Evolutionary conservation across 2,329 filamentous ascomycete species (phyloP).

Genomic region (Aureobasidium sp.): DNA sequence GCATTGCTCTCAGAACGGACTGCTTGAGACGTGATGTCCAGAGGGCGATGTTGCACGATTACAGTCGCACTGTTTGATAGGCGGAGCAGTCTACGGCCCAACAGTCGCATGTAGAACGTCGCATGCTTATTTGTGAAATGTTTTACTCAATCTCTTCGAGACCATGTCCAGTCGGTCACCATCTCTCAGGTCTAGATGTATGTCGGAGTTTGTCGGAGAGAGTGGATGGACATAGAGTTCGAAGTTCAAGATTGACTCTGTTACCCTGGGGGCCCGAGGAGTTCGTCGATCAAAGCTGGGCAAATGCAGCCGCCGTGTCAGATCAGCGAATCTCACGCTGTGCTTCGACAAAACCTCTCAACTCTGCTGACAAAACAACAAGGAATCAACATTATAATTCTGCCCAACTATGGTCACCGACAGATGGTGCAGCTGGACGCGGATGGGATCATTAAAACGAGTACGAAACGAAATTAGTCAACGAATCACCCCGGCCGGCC

Average conservation of each 20-base stretch:
- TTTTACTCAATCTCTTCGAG: neutral
- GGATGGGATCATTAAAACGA: too few relatives aligned
- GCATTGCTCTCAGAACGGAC: neutral
- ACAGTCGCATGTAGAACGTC: neutral
- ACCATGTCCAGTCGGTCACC: neutral
- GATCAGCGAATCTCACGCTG: neutral
- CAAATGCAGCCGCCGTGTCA: neutral
- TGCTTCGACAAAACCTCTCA: neutral
- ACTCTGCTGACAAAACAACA: constrained; percentile 1
- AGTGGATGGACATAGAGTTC: neutral
- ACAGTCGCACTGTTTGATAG: neutral
- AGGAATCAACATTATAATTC: neutral
- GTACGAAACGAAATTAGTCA: constrained; percentile 10
- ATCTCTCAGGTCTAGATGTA: neutral
- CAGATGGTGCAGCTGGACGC: neutral
- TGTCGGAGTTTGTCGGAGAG: neutral
- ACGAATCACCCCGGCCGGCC: neutral
- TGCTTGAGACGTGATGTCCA: neutral
- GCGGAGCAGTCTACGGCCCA: neutral
- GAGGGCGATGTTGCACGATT: neutral
- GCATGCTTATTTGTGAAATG: neutral
- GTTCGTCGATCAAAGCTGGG: neutral
- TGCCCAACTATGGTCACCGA: neutral
- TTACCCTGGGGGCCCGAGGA: neutral
- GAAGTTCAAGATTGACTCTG: neutral